phyloP scores from a whole-genome alignment of 176 grass and related monocot species.

The Otatea glauca region DNA sequence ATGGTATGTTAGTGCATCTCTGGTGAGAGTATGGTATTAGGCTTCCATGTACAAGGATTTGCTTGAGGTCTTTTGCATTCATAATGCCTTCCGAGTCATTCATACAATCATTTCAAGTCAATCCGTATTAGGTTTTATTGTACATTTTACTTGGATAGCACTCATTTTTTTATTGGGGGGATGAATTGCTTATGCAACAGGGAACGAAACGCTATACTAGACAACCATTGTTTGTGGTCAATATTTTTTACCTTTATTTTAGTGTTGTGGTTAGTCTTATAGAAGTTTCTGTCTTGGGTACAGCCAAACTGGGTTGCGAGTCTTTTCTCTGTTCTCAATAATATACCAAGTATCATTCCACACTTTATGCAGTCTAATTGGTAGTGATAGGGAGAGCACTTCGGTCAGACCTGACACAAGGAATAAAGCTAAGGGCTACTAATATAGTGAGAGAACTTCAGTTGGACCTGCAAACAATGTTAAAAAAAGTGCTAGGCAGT shows the following conservation, averaged over 20 bases:
- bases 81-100: background rate
- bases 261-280: background rate
- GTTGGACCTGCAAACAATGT: background rate
- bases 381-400: background rate
- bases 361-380: background rate
- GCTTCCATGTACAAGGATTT: background rate
- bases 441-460: background rate
- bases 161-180: background rate
- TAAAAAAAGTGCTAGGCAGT: too few species aligned
- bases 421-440: background rate
- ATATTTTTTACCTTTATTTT: slow-evolving; percentile 1
- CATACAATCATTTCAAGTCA: background rate
- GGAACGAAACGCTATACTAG: background rate
- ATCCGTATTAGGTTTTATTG: background rate
- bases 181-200: background rate
- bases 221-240: background rate
- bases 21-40: background rate
- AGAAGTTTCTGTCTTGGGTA: background rate
- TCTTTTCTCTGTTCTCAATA: background rate
- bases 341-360: background rate
- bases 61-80: background rate
- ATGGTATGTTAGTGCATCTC: slow-evolving; percentile 64
- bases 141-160: background rate
- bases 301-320: background rate
- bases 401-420: background rate